Evolutionary conservation across 1,284 basidiomycete species (phyloP), one percentile per base, ranked within the genome.

Genomic region (Irpex sp.): DNA sequence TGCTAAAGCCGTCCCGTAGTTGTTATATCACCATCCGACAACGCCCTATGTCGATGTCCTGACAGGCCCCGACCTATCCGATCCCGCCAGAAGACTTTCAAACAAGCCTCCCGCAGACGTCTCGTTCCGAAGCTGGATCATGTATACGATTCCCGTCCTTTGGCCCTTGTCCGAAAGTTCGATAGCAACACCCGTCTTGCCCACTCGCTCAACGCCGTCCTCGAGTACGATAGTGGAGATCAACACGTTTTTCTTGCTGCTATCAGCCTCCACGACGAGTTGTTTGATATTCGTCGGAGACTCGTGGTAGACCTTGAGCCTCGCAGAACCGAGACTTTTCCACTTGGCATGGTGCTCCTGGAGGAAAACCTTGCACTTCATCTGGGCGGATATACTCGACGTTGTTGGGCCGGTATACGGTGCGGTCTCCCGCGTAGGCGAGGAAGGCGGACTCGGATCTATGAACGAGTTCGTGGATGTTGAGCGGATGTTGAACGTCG

Each of bases 291-390:
- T 93, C 37, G 89, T 92, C 31, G 93, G 94, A 64, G 85, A 81
- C 72, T 94, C 85, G 61, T 86, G 85, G 75, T 95, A 99, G 57
- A 98, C 80, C 74, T 93, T 96, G 66, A 99, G 82, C 70, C 89
- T 89, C 5, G 93, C 95, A 9, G 90, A 82, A 1, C 97, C 97
- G 48, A 99, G 81, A 2, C 93, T 89, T 80, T 98, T 99, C 97
- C 97, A 99, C 75, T 98, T 94, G 26, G 91, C 90, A 74, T 98
- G 96, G 48, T 93, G 88, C 72, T 97, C 95, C 75, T 99, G 92
- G 61, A 97, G 80, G 80, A 98, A 99, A 38, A 98, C 89, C 77
- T 99, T 98, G 85, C 97, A 98, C 75, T 97, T 96, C 93, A 97
- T 98, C 72, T 94, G 88, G n/a, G 93, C 94, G 3, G 91, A 86